phyloP scores from a whole-genome alignment of 345 rosid genomes.

The Bretschneidera sinensis region DNA sequence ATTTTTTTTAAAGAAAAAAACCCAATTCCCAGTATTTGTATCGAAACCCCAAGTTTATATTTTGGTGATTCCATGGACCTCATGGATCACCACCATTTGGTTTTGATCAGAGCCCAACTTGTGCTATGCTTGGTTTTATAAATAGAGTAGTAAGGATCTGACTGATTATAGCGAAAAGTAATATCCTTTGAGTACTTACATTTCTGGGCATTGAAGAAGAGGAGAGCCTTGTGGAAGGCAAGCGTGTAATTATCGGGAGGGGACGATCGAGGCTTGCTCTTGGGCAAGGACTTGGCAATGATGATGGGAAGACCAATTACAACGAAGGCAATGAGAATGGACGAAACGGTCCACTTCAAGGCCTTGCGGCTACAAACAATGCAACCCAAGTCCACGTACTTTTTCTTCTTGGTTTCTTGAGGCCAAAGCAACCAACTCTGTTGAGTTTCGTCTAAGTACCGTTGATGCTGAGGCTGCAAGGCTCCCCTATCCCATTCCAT shows the following conservation, averaged over 20 bases:
- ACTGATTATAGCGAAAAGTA: too few relatives aligned
- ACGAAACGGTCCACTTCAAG: conserved; percentile 41
- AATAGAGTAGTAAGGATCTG: too few relatives aligned
- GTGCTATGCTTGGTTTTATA: too few relatives aligned
- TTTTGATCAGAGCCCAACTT: too few relatives aligned
- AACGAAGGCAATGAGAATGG: conserved; percentile 39
- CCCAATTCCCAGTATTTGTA: too few relatives aligned
- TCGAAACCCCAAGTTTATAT: too few relatives aligned
- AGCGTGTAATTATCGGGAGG: conserved; percentile 67
- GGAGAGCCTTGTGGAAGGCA: conserved; percentile 75
- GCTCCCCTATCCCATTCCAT: conserved; percentile 61
- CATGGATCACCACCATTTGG: too few relatives aligned
- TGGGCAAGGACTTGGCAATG: conserved; percentile 60
- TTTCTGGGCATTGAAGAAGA: conserved; percentile 87
- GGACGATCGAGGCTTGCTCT: conserved; percentile 42
- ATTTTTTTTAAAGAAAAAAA: too few relatives aligned
- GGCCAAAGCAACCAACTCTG: conserved; percentile 79
- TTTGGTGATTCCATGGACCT: too few relatives aligned
- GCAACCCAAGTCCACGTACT: conserved; percentile 76
- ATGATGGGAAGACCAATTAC: conserved; percentile 62
- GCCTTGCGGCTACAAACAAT: conserved; percentile 52
- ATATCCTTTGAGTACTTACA: conserved; percentile 52
- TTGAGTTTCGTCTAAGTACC: conserved; percentile 65
- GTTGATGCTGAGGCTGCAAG: conserved; percentile 28
- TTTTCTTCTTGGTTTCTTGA: conserved; percentile 49